Percentiles rank a stretch among this genome's conserved stretches.
phyloP scores from a whole-genome alignment of 1,284 basidiomycete genomes.

The Austropuccinia psidii region DNA sequence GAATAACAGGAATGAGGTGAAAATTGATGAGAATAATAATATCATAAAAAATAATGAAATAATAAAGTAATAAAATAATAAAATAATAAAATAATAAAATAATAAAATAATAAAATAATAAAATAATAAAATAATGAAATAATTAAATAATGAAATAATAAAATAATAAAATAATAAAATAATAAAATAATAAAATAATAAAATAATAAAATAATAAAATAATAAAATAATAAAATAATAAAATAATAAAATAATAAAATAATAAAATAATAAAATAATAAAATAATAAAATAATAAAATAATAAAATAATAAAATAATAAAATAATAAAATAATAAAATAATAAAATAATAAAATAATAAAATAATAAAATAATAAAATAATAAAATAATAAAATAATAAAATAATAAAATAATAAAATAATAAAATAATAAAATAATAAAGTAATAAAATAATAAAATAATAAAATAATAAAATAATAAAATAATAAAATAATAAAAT shows the following conservation, averaged over 20 bases:
- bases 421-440: too few species aligned
- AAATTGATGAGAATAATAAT: background rate
- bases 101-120: background rate
- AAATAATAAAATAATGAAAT: background rate
- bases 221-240: background rate
- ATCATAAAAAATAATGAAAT: background rate
- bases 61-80: background rate
- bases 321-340: background rate
- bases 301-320: background rate
- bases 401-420: too few species aligned
- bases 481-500: too few species aligned
- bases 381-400: too few species aligned
- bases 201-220: background rate
- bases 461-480: too few species aligned
- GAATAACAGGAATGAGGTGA: too few species aligned
- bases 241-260: background rate
- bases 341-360: background rate
- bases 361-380: background rate
- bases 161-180: background rate
- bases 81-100: background rate
- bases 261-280: background rate
- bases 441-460: too few species aligned
- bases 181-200: background rate
- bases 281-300: background rate
- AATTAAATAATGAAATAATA: background rate